Evolutionary conservation across 768 basidiomycete genomes (phyloP), one percentile per base, ranked within the genome.

Genomic region (Pisolithus albus): DNA sequence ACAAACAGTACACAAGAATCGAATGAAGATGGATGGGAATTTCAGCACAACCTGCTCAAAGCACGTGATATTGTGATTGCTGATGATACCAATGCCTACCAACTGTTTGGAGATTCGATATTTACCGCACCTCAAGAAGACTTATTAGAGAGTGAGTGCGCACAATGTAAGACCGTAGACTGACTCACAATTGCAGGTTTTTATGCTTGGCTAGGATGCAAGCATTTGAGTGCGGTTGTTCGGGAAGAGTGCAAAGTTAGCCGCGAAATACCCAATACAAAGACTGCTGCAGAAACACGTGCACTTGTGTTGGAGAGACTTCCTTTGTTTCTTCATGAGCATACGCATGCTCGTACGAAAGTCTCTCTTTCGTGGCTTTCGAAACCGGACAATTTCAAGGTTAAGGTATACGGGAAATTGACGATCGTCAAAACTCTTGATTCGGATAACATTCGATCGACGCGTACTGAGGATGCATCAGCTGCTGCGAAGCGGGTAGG

Each of bases 311-410:
- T 95, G 24, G 88, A 97, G 67, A 74, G 94, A 30, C 71, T 96
- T 18, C 90, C 94, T 0, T 71, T 99, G 28, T 97, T 98, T 72
- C 75, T 98, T 5, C 86, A 95, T 48, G 95, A 97, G 60, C 88
- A 93, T 50, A 81, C 79, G 0, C 84, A 87, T 63, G 71, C 83
- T 0, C 76, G 74, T 19, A 80, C 82, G 0, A 72, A 72, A 36
- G 76, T 89, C 8, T 75, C 84, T 1, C 79, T 77, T 54, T 74
- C 72, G 40, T 91, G 88, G 88, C 69, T 91, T 26, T 81, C 76
- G 18, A 70, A 75, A 4, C 70, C 76, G 5, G 70, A 72, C 26
- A 84, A 91, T 59, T 88, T 91, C 60, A 67, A 81, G 32, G 88
- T 89, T 54, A 84, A 76, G 58, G 75, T 75, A 7, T 90, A 80